These are phyloP conservation scores for Paecilomyces formosus DNA, from an alignment of 2,329 filamentous ascomycete genomes.

Conservation along the genomic window DNA sequence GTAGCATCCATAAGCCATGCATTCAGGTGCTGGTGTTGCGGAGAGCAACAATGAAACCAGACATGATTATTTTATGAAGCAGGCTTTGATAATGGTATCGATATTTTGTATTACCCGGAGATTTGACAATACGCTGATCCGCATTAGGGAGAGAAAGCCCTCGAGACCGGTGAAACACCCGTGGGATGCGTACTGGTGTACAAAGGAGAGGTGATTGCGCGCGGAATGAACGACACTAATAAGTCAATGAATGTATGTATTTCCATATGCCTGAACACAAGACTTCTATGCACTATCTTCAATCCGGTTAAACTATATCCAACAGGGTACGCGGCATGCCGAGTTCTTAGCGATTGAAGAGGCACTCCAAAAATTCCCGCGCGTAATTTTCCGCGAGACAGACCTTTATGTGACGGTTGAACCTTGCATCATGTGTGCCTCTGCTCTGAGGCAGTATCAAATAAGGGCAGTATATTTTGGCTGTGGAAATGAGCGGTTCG, in stretches of 20 bases:
- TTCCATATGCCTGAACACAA: slow-evolving; percentile 9
- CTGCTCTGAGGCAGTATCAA: slow-evolving; percentile 76
- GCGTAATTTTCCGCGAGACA: slow-evolving; percentile 62
- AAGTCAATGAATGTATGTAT: slow-evolving; percentile 60
- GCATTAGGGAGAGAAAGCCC: slow-evolving; percentile 70
- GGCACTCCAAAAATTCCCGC: slow-evolving; percentile 57
- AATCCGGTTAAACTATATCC: slow-evolving; percentile 21
- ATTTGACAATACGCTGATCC: slow-evolving; percentile 2
- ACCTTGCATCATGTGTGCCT: slow-evolving; percentile 98
- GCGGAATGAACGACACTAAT: slow-evolving; percentile 96
- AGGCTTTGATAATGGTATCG: slow-evolving; percentile 75
- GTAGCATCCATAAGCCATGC: not conserved
- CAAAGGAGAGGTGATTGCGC: slow-evolving; percentile 69
- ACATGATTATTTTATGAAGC: slow-evolving; percentile 66
- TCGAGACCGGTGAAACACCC: slow-evolving; percentile 82
- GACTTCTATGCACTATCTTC: not conserved
- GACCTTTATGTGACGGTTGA: slow-evolving; percentile 96
- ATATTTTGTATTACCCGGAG: not conserved
- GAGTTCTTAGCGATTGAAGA: slow-evolving; percentile 81
- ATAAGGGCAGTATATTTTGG: slow-evolving; percentile 92
- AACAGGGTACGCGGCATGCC: slow-evolving; percentile 86
- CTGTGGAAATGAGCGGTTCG: slow-evolving; percentile 93
- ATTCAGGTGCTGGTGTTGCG: not conserved
- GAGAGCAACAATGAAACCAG: slow-evolving; percentile 11
- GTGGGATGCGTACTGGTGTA: slow-evolving; percentile 93